A percentile compares a stretch with the other conserved stretches of the same genome.
Evolutionary conservation across 108 stramenopile species (phyloP).

Genomic region (Aurantiochytrium sp.): DNA sequence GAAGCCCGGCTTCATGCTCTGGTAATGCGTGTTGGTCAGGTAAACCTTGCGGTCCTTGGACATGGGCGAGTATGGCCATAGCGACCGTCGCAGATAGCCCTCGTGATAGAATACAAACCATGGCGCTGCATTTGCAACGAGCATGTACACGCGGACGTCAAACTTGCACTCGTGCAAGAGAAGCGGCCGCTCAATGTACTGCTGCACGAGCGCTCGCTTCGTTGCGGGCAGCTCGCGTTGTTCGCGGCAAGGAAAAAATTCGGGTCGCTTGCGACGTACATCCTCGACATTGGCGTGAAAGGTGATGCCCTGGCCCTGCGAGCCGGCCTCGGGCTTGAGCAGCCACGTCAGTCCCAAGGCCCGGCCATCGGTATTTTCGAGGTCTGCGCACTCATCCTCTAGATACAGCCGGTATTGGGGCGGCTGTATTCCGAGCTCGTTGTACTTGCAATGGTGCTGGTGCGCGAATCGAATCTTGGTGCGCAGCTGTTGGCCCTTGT

Average conservation of each 20-base stretch:
- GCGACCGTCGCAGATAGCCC: constrained; percentile 7
- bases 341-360: neutral
- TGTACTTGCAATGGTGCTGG: neutral
- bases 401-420: neutral
- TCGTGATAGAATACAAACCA: constrained; percentile 20
- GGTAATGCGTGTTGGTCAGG: constrained; percentile 16
- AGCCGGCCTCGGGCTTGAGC: constrained; percentile 16
- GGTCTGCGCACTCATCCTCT: neutral
- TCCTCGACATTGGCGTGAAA: neutral
- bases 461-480: neutral
- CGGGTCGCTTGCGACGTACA: neutral
- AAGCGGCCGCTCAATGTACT: constrained; percentile 20
- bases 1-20: constrained; percentile 18
- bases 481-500: constrained; percentile 16
- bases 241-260: neutral
- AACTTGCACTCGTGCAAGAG: constrained; percentile 22
- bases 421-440: constrained; percentile 2
- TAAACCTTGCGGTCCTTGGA: constrained; percentile 19
- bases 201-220: constrained; percentile 13
- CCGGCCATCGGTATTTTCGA: neutral
- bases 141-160: constrained; percentile 22
- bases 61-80: neutral
- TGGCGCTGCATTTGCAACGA: neutral
- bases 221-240: neutral
- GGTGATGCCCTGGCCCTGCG: constrained; percentile 19